Base-by-base conservation (phyloP, 108 stramenopile genomes). In the Conticribra weissflogii region DNA sequence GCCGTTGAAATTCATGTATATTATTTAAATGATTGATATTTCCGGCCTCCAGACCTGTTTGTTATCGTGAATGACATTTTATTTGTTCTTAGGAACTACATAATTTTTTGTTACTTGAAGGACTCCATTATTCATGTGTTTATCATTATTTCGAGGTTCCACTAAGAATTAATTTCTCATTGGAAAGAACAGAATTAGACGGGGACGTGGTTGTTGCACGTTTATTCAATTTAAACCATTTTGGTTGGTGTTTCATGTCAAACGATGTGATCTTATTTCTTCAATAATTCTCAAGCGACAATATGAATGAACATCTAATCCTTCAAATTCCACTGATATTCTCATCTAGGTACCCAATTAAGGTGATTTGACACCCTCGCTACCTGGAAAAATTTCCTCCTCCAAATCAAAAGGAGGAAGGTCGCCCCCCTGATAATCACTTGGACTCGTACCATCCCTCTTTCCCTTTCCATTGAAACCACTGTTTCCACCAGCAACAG, bases 381-480 rank as follows among this genome's bases (percentile, higher is more conserved):
- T 24, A 34, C 31, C 60, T 44, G 59, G 21, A 58, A 64, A 73
- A 55, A 64, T 73, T 28, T 50, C 55, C 34, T 57, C 72, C 19
- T n/a, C 17, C 0, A 56, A 22, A 47, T 73, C 72, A 51, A 73
- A 73, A 18, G 72, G 71, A 4, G 71, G 72, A 30, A 74, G 62
- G 65, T 64, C 25, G 2, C 54, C 48, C 48, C 29, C 54, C 36
- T 62, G 53, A 59, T 74, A 74, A 58, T 74, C 72, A 49, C 56
- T 58, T 2, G 63, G 55, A n/a, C 31, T 55, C 24, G 63, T 65
- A n/a, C 57, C 57, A 50, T 59, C 48, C 18, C 48, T 51, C 18
- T 15, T 56, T 23, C 25, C 25, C 3, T 18, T 55, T 12, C 18
- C 45, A 17, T 52, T 53, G 7, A 15, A 3, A 22, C 27, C 51